phyloP scores from a whole-genome alignment of 2,329 filamentous ascomycete species.

The Botrytis hyacinthi region DNA sequence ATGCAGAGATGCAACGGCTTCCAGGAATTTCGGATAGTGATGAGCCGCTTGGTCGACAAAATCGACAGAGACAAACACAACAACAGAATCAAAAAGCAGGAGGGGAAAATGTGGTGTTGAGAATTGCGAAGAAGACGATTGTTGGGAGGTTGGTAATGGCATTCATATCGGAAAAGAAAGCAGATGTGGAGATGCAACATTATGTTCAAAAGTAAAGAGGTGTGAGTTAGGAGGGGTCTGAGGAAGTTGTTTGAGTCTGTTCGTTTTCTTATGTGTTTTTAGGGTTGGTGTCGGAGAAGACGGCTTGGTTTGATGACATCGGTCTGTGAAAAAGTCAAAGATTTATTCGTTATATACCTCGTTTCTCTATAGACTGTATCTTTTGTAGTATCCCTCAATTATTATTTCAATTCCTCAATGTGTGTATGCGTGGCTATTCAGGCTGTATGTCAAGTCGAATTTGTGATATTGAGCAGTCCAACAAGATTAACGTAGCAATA shows the following conservation, averaged over 20 bases:
- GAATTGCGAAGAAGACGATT: slow-evolving; percentile 33
- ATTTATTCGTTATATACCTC: not conserved
- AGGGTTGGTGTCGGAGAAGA: not conserved
- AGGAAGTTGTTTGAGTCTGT: not conserved
- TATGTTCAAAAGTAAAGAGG: not conserved
- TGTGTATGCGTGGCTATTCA: not conserved
- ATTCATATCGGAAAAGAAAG: slow-evolving; percentile 4
- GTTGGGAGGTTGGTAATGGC: slow-evolving; percentile 33
- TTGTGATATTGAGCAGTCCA: too few species aligned
- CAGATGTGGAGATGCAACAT: slow-evolving; percentile 16
- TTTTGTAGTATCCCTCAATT: not conserved
- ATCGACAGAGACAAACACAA: not conserved
- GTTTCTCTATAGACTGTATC: not conserved
- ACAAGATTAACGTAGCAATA: not conserved
- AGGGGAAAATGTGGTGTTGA: slow-evolving; percentile 22
- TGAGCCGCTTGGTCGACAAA: not conserved
- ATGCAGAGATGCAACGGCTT: not conserved
- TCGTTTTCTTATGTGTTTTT: not conserved
- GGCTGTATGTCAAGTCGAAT: not conserved
- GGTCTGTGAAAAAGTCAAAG: not conserved
- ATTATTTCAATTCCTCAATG: not conserved
- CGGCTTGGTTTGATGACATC: not conserved
- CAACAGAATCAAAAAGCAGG: slow-evolving; percentile 13
- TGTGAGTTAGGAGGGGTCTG: not conserved
- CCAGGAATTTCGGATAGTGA: not conserved